Conservation (phyloP, 768 basidiomycete genomes). For the Thelephora aurantiotincta region DNA sequence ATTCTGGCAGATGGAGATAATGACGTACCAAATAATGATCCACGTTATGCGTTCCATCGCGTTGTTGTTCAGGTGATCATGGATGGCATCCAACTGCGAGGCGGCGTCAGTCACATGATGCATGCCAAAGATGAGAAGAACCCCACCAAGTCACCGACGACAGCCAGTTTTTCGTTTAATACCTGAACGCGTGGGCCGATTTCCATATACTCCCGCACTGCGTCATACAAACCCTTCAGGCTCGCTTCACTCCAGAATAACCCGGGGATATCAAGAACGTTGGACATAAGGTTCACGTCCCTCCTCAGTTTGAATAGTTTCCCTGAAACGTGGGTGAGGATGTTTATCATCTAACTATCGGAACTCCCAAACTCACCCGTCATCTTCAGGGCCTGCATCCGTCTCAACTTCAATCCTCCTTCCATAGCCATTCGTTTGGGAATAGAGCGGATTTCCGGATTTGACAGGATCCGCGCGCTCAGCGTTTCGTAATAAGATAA, state of each 20-base stretch:
- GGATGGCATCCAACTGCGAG: slow-evolving; percentile 72
- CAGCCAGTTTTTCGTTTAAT: slow-evolving; percentile 77
- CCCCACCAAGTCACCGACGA: slow-evolving; percentile 80
- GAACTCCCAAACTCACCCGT: slow-evolving; percentile 34
- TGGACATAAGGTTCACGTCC: slow-evolving; percentile 84
- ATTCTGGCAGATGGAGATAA: slow-evolving; percentile 17
- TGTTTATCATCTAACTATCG: background rate
- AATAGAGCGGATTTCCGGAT: slow-evolving; percentile 64
- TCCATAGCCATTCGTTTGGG: slow-evolving; percentile 71
- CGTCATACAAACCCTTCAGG: slow-evolving; percentile 78
- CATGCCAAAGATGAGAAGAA: background rate
- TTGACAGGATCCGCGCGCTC: slow-evolving; percentile 65
- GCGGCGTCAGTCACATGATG: background rate
- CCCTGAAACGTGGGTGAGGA: slow-evolving; percentile 5
- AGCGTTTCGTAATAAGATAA: slow-evolving; percentile 77
- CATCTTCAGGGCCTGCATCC: slow-evolving; percentile 74
- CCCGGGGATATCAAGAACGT: slow-evolving; percentile 87
- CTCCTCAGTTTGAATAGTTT: slow-evolving; percentile 71
- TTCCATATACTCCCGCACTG: slow-evolving; percentile 91
- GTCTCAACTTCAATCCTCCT: slow-evolving; percentile 60
- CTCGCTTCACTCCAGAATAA: slow-evolving; percentile 94
- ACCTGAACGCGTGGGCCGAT: slow-evolving; percentile 71
- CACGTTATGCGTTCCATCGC: slow-evolving; percentile 87
- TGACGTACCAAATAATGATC: slow-evolving; percentile 52
- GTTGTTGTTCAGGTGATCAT: slow-evolving; percentile 81